These are phyloP conservation scores for Tetrapyrgos nigripes DNA, from an alignment of 1,284 basidiomycete genomes.

Conservation along the genomic window DNA sequence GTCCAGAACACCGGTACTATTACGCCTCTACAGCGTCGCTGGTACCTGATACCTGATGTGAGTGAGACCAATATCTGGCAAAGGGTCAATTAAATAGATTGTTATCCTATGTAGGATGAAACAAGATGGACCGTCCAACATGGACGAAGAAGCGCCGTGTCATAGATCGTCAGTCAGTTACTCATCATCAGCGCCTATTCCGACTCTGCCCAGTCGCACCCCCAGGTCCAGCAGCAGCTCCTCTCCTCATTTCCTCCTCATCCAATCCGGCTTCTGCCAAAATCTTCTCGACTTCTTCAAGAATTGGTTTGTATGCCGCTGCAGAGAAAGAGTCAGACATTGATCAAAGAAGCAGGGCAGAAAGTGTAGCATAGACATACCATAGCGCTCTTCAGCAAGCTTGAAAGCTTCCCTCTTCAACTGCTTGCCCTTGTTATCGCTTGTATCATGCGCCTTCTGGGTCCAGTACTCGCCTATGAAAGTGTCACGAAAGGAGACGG, in stretches of 20 bases:
- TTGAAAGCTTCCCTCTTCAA: conserved; percentile 81
- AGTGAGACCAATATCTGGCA: too few species aligned
- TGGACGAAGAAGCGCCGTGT: too few species aligned
- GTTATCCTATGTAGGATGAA: too few species aligned
- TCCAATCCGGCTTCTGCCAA: conserved; percentile 88
- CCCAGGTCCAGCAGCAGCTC: conserved; percentile 46
- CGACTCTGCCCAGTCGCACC: conserved; percentile 54
- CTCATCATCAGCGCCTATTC: conserved; percentile 59
- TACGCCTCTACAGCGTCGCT: too few species aligned
- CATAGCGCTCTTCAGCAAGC: conserved; percentile 72
- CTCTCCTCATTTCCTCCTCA: conserved; percentile 76
- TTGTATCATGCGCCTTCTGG: conserved; percentile 67
- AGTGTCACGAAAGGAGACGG: too few species aligned
- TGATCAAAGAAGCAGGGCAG: conserved; percentile 7
- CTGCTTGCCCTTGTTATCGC: conserved; percentile 80
- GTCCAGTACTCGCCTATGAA: conserved; percentile 81
- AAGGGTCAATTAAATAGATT: too few species aligned
- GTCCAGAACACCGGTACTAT: too few species aligned
- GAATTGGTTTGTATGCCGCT: conserved; percentile 79
- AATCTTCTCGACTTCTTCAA: conserved; percentile 86
- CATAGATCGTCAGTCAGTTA: too few species aligned
- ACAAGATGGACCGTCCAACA: too few species aligned
- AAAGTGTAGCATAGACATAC: conserved; percentile 50
- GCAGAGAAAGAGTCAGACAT: conserved; percentile 1
- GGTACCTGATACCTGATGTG: too few species aligned